A percentile compares a stretch with the other conserved stretches of the same genome.
Evolutionary conservation across 2,329 filamentous ascomycete species (phyloP).

Genomic region (Pyricularia sp.): DNA sequence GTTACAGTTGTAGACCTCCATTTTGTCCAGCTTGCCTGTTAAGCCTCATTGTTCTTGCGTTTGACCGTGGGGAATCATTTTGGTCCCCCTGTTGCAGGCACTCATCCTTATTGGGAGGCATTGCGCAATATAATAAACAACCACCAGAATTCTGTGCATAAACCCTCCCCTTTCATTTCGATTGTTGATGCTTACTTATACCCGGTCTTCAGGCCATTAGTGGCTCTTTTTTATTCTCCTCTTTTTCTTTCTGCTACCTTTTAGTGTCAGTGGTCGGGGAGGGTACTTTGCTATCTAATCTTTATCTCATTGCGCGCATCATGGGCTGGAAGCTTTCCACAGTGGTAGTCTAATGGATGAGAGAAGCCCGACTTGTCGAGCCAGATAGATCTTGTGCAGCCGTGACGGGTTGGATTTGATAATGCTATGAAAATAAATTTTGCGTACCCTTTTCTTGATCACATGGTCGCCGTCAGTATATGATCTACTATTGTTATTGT

Average conservation of each 20-base stretch:
- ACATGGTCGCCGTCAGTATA: not conserved
- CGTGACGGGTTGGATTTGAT: not conserved
- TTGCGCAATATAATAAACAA: conserved; percentile 10
- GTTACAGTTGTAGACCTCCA: conserved; percentile 20
- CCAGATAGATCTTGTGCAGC: not conserved
- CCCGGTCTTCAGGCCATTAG: conserved; percentile 21
- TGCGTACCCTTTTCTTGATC: not conserved
- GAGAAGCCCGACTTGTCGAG: not conserved
- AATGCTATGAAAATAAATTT: not conserved
- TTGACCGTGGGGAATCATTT: not conserved
- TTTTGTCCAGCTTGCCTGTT: conserved; percentile 17
- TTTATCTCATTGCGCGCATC: conserved; percentile 4
- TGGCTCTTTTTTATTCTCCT: conserved; percentile 19
- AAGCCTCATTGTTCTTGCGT: conserved; percentile 9
- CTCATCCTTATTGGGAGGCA: conserved; percentile 4
- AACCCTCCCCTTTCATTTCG: conserved; percentile 24
- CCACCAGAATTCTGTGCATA: not conserved
- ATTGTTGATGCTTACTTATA: conserved; percentile 28
- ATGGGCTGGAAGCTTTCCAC: not conserved
- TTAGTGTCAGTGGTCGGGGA: conserved; percentile 17
- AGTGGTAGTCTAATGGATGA: not conserved
- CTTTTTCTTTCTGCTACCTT: not conserved
- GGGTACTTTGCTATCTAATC: conserved; percentile 16
- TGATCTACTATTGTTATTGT: not conserved
- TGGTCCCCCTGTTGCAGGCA: not conserved